A percentile compares a stretch with the other conserved stretches of the same genome.
These are phyloP conservation scores for Brettanomyces nanus DNA, from an alignment of 805 yeast species.

Conservation along the genomic window DNA sequence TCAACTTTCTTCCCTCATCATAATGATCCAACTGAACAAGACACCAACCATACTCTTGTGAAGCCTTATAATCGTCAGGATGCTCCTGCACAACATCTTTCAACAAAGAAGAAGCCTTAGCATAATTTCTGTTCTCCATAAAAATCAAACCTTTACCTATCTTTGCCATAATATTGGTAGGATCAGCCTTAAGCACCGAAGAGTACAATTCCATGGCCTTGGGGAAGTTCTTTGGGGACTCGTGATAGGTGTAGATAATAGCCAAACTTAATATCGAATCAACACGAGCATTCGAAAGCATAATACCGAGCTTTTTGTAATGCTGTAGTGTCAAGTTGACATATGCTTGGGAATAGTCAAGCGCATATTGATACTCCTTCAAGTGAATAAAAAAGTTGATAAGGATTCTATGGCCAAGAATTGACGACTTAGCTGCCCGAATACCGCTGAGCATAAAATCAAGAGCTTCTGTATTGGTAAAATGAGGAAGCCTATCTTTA, in stretches of 20 bases:
- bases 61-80: constrained; percentile 52
- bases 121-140: constrained; percentile 53
- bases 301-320: constrained; percentile 37
- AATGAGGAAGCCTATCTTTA: not conserved
- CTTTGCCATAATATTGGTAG: constrained; percentile 43
- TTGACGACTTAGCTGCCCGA: constrained; percentile 28
- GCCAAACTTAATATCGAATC: constrained; percentile 64
- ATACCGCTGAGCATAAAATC: constrained; percentile 33
- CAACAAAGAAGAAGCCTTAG: constrained; percentile 47
- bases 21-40: constrained; percentile 44
- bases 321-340: constrained; percentile 44
- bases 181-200: constrained; percentile 37
- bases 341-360: constrained; percentile 53
- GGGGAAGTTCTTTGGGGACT: constrained; percentile 81
- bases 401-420: constrained; percentile 59
- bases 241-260: constrained; percentile 69
- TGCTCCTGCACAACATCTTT: constrained; percentile 36
- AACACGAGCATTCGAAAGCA: constrained; percentile 42
- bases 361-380: constrained; percentile 56
- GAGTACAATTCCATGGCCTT: constrained; percentile 70
- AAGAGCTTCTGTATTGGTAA: constrained; percentile 31
- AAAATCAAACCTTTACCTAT: constrained; percentile 78
- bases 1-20: constrained; percentile 42
- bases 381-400: constrained; percentile 50
- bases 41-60: constrained; percentile 75